phyloP scores from a whole-genome alignment of 805 yeast genomes.

The Ogataea sp. region DNA sequence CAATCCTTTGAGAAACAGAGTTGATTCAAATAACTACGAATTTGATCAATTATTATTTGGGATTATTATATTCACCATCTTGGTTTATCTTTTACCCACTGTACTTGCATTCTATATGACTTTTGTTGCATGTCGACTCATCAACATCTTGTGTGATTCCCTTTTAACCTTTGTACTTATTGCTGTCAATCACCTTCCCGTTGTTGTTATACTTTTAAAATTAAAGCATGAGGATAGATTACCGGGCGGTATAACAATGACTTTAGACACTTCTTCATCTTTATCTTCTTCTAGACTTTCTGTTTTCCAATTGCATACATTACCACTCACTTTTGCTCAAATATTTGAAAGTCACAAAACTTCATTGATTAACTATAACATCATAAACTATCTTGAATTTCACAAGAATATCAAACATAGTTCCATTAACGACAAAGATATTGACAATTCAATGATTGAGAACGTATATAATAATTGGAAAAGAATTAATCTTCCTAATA shows the following conservation, averaged over 20 bases:
- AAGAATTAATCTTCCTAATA: constrained; percentile 11
- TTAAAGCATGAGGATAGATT: constrained; percentile 66
- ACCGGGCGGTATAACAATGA: constrained; percentile 43
- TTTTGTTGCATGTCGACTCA: constrained; percentile 54
- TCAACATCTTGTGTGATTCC: constrained; percentile 40
- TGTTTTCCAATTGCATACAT: constrained; percentile 16
- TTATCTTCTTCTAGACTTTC: not conserved
- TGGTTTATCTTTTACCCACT: constrained; percentile 78
- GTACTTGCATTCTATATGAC: constrained; percentile 74
- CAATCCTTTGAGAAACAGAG: constrained; percentile 75
- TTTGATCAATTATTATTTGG: constrained; percentile 85
- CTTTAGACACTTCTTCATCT: constrained; percentile 8
- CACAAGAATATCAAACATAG: not conserved
- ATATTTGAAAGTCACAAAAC: constrained; percentile 20
- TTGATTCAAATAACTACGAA: constrained; percentile 78
- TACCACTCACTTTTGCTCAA: constrained; percentile 18
- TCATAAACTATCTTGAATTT: constrained; percentile 9
- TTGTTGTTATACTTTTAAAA: constrained; percentile 73
- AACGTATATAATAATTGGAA: constrained; percentile 20
- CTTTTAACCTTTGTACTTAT: constrained; percentile 53
- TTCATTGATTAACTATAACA: constrained; percentile 21
- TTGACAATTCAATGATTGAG: no score
- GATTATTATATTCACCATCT: constrained; percentile 75
- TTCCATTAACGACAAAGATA: not conserved
- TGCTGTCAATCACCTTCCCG: constrained; percentile 73